Evolutionary conservation across 345 rosid genomes (phyloP).

Genomic region (Lumnitzera racemosa): DNA sequence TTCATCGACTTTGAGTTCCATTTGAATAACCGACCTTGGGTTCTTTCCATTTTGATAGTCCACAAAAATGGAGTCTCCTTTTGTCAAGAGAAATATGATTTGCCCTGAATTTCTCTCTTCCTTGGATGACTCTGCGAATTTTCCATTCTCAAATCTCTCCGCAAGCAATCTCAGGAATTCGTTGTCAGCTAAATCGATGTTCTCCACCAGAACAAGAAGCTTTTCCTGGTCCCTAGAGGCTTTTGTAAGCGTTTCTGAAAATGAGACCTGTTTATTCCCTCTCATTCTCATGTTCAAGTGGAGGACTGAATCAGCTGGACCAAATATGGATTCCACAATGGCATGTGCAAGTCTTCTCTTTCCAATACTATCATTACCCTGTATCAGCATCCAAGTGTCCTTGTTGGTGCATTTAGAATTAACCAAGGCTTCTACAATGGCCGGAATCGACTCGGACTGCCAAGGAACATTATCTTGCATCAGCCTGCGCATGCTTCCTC

Average conservation of each 20-base stretch:
- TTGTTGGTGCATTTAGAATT: constrained; percentile 22
- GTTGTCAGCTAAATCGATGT: constrained; percentile 51
- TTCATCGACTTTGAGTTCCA: constrained; percentile 44
- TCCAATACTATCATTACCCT: constrained; percentile 61
- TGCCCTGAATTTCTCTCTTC: constrained; percentile 19
- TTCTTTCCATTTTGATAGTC: constrained; percentile 12
- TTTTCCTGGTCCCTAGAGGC: constrained; percentile 24
- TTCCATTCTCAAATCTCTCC: constrained; percentile 34
- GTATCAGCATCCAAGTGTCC: constrained; percentile 52
- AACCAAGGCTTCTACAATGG: constrained; percentile 39
- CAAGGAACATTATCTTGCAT: constrained; percentile 66
- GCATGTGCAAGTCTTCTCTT: constrained; percentile 70
- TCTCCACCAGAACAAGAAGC: constrained; percentile 50
- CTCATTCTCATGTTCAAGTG: constrained; percentile 36
- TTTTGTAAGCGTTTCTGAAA: constrained; percentile 24
- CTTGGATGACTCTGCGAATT: constrained; percentile 20
- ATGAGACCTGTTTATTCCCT: constrained; percentile 14
- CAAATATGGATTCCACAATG: constrained; percentile 45
- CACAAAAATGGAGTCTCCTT: constrained; percentile 17
- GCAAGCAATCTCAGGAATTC: constrained; percentile 39
- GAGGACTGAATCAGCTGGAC: constrained; percentile 42
- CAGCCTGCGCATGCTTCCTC: constrained; percentile 21
- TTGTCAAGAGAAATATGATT: constrained; percentile 49
- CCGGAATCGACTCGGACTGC: constrained; percentile 52
- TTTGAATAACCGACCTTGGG: constrained; percentile 36